phyloP scores from a whole-genome alignment of 2,329 filamentous ascomycete species.

The Aureobasidium sp. region DNA sequence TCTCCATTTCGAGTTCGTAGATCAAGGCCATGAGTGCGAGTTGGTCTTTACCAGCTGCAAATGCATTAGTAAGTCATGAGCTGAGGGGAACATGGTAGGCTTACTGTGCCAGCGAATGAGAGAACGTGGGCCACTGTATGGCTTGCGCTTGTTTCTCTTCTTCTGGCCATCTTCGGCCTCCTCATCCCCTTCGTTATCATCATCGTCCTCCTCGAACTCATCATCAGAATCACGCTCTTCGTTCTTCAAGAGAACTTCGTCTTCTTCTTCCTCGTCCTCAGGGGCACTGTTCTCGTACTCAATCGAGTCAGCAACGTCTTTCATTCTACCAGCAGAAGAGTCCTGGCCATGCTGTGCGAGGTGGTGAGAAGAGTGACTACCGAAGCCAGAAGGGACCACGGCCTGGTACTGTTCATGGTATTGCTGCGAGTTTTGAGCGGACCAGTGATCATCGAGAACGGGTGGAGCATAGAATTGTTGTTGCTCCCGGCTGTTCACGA shows the following conservation, averaged over 20 bases:
- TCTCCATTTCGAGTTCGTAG: constrained; percentile 19
- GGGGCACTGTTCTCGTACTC: neutral
- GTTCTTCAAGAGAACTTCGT: neutral
- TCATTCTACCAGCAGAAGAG: neutral
- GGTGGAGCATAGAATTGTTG: neutral
- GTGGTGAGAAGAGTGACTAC: neutral
- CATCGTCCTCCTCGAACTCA: neutral
- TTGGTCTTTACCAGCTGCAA: constrained; percentile 24
- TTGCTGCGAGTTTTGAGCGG: neutral
- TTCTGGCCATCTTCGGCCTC: neutral
- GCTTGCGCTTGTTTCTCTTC: constrained; percentile 10
- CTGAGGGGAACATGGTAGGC: neutral
- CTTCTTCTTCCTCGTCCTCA: neutral
- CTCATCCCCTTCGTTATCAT: neutral
- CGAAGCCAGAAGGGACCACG: neutral
- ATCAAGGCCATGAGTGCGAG: constrained; percentile 23
- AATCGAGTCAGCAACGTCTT: neutral
- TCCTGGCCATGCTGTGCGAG: neutral
- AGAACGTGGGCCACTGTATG: constrained; percentile 16
- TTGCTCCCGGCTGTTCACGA: neutral
- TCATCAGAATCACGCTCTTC: neutral
- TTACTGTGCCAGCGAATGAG: constrained; percentile 27
- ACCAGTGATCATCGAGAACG: neutral
- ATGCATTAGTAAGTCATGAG: constrained; percentile 4
- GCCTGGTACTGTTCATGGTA: neutral